Evolutionary conservation across 805 yeast species (phyloP).

Genomic region (Candida patagonica): DNA sequence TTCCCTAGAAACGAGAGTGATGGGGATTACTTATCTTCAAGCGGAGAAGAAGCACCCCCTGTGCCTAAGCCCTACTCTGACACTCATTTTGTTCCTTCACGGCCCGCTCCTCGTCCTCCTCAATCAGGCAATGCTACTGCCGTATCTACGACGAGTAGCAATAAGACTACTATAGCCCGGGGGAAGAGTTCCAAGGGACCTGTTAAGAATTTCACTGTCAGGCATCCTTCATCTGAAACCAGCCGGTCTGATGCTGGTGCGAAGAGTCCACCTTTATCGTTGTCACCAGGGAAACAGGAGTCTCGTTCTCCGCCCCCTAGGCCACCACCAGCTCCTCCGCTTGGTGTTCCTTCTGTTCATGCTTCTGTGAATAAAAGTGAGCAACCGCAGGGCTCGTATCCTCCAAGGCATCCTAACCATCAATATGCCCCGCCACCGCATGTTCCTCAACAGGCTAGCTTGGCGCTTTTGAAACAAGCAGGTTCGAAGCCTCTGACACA

Average conservation of each 20-base stretch:
- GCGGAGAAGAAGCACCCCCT: constrained; percentile 1
- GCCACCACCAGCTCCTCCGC: constrained; percentile 37
- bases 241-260: background rate
- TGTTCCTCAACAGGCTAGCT: constrained; percentile 10
- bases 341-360: constrained; percentile 27
- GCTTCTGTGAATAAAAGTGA: constrained; percentile 17
- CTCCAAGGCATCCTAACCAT: constrained; percentile 8
- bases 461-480: constrained; percentile 9
- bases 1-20: constrained; percentile 2
- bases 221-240: background rate
- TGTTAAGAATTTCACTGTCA: background rate
- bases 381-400: constrained; percentile 16
- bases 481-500: constrained; percentile 19
- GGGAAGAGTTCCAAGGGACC: constrained; percentile 3
- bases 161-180: constrained; percentile 3
- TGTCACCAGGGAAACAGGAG: constrained; percentile 5
- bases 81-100: constrained; percentile 18
- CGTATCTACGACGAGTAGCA: constrained; percentile 8
- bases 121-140: constrained; percentile 5
- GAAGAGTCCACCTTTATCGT: background rate
- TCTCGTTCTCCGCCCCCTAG: constrained; percentile 28
- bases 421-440: constrained; percentile 8
- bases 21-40: constrained; percentile 5
- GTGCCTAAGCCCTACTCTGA: constrained; percentile 3
- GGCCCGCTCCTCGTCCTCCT: constrained; percentile 28